phyloP scores from a whole-genome alignment of 768 basidiomycete species.

The Russula olivacea region DNA sequence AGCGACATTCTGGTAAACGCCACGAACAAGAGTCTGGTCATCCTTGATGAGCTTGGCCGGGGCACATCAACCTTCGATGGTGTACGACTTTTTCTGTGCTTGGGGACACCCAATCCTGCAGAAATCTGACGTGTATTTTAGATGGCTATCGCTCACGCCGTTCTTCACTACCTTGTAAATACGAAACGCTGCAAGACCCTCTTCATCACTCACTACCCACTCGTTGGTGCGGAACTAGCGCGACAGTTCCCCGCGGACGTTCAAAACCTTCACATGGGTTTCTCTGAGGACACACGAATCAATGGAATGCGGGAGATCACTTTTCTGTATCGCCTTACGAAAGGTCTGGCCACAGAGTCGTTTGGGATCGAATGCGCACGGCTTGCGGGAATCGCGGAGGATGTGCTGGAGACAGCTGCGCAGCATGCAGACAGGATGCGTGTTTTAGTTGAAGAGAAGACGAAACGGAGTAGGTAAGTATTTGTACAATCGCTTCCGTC shows the following conservation, averaged over 20 bases:
- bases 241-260: constrained; percentile 53
- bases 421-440: constrained; percentile 50
- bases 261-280: constrained; percentile 85
- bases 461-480: constrained; percentile 44
- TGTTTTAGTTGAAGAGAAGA: constrained; percentile 44
- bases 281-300: constrained; percentile 58
- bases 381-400: constrained; percentile 75
- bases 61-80: constrained; percentile 95
- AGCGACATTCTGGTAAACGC: constrained; percentile 80
- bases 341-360: constrained; percentile 73
- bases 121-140: constrained; percentile 37
- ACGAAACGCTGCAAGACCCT: constrained; percentile 62
- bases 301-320: constrained; percentile 76
- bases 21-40: constrained; percentile 71
- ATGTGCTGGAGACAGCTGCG: constrained; percentile 57
- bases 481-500: background rate
- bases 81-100: constrained; percentile 26
- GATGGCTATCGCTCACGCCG: constrained; percentile 86
- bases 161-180: constrained; percentile 63
- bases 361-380: constrained; percentile 93
- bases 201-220: constrained; percentile 94
- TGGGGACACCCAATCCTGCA: background rate
- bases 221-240: constrained; percentile 65
- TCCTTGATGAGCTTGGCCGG: constrained; percentile 84
- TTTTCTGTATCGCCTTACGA: constrained; percentile 74